Conservation (phyloP, 1,284 basidiomycete species). For the Moesziomyces antarcticus region DNA sequence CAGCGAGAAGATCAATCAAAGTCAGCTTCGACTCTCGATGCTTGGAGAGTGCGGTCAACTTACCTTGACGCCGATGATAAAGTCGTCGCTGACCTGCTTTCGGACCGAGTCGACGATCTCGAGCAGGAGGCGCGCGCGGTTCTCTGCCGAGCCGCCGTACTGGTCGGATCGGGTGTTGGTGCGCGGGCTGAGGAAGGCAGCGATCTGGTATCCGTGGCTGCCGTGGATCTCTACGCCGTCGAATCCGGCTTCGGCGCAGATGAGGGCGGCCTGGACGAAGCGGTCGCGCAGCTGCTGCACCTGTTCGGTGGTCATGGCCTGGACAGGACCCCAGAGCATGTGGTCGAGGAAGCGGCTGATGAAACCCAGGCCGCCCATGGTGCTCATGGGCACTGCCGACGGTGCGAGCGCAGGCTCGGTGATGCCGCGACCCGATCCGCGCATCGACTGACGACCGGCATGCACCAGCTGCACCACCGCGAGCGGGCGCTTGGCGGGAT, state of each 20-base stretch:
- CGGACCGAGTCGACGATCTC: conserved; percentile 77
- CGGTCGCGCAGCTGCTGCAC: conserved; percentile 76
- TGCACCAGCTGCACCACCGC: conserved; percentile 83
- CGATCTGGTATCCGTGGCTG: conserved; percentile 85
- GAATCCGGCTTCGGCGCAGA: conserved; percentile 77
- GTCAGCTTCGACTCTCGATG: too few relatives aligned
- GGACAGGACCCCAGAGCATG: conserved; percentile 51
- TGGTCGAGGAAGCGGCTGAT: conserved; percentile 69
- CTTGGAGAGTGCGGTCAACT: not conserved
- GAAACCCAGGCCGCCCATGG: conserved; percentile 36
- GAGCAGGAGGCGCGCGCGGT: conserved; percentile 72
- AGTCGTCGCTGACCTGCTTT: conserved; percentile 72
- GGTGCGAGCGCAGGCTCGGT: conserved; percentile 78
- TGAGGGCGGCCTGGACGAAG: conserved; percentile 75
- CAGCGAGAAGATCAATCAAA: not conserved
- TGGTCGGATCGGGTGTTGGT: conserved; percentile 77
- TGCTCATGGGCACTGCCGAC: conserved; percentile 75
- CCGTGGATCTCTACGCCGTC: conserved; percentile 90
- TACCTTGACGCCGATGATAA: conserved; percentile 81
- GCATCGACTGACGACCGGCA: conserved; percentile 84
- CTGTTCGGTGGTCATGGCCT: conserved; percentile 73
- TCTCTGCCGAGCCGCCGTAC: conserved; percentile 72
- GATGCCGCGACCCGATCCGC: conserved; percentile 75
- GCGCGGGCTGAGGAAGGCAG: conserved; percentile 83
- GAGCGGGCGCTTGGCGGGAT: conserved; percentile 64